Evolutionary conservation across 371 early-diverging fungal species (phyloP).

Genomic region (Basidiobolus heterosporus): DNA sequence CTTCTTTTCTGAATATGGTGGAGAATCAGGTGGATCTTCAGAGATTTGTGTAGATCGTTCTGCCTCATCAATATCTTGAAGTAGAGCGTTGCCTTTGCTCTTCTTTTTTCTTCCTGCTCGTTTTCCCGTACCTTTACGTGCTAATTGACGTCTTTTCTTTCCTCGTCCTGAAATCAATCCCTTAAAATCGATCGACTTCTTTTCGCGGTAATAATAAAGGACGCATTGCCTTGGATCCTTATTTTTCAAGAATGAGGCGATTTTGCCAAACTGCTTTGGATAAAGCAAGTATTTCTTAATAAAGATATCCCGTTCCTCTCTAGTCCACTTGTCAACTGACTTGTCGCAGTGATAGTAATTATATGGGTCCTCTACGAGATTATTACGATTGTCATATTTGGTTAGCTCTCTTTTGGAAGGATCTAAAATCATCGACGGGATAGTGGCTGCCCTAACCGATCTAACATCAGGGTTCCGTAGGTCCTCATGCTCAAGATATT

Average conservation of each 20-base stretch:
- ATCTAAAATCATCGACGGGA: constrained; percentile 59
- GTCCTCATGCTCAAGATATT: constrained; percentile 53
- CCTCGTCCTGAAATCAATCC: constrained; percentile 35
- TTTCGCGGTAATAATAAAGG: constrained; percentile 84
- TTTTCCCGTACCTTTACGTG: constrained; percentile 9
- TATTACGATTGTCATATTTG: constrained; percentile 40
- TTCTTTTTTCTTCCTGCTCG: constrained; percentile 3
- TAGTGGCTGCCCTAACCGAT: constrained; percentile 53
- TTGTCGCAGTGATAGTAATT: constrained; percentile 37
- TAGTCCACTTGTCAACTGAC: constrained; percentile 58
- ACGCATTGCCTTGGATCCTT: constrained; percentile 79
- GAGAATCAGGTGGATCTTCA: too few species aligned
- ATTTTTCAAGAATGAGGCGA: constrained; percentile 49
- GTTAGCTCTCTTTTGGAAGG: constrained; percentile 32
- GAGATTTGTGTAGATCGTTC: too few species aligned
- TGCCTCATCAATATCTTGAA: constrained; percentile 45
- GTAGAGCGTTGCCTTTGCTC: constrained; percentile 26
- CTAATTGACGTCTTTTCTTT: constrained; percentile 13
- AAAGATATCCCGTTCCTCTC: constrained; percentile 63
- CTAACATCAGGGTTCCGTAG: constrained; percentile 61
- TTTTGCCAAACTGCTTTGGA: constrained; percentile 84
- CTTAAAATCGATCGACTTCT: constrained; percentile 60
- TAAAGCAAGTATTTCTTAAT: constrained; percentile 53
- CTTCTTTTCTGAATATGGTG: not conserved
- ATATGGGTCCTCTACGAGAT: constrained; percentile 37